Base-by-base conservation (phyloP, 805 yeast species). In the Hanseniaspora valbyensis region DNA sequence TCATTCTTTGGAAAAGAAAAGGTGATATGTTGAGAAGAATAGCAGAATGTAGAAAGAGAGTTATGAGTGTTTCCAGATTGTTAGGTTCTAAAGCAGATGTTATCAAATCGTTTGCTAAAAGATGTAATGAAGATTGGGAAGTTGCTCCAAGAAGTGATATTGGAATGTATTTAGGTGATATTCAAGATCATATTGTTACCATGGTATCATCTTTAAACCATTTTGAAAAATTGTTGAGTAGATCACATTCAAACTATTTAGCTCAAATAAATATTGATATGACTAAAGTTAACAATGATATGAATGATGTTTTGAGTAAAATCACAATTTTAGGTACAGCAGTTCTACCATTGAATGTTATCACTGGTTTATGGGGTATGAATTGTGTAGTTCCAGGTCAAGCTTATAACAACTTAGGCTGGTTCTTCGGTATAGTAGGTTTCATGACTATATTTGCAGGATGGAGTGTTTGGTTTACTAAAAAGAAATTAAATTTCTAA, bases 301-400 rank as follows among this genome's bases (percentile, higher is more conserved):
- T 94, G 78, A 92, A 92, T 64, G 97, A 92, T 63, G 95, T 89
- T 1, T 73, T 90, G 60, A 95, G 96, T 10, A 87, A 89, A 63
- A 86, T 90, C 51, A 86, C 97, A 2, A 81, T 89, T 38, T 67
- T 90, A 55, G 98, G 97, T 74, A 87, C 97, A 0, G 86, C 92
- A 51, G 96, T 92, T 19, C 69, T 92, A 53, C 98, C 98, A 3
- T 77, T 92, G 76, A 92, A 92, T 62, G 86, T 92, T 50, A 82
- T 92, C 21, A 92, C 98, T 0, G 98, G 98, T 19, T 68, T 92
- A 42, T 92, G 97, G 97, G 98, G 98, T 52, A 92, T 92, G 98
- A 92, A 92, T 68, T 95, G 92, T 56, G 59, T 86, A 10, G 98
- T 92, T 32, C 98, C 98, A 0, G 98, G 98, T 0, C 97, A 90